Conservation (phyloP, 441 rosid species). For the Gossypium schwendimanii region DNA sequence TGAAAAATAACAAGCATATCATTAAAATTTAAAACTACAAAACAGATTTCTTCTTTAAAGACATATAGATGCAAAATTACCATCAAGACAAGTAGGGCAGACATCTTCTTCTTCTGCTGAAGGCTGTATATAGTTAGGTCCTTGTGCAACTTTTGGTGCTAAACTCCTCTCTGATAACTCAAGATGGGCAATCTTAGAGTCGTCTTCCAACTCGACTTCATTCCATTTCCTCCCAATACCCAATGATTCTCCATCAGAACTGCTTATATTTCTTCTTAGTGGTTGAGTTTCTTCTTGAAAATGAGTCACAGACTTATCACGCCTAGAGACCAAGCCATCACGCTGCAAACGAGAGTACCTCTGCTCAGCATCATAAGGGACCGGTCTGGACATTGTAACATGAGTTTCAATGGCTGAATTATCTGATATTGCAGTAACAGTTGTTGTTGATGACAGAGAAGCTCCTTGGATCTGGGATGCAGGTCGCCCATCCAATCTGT, state of each 20-base stretch:
- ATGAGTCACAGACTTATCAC: conserved; percentile 44
- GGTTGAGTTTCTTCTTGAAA: conserved; percentile 54
- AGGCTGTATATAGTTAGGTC: conserved; percentile 28
- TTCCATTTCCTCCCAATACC: conserved; percentile 44
- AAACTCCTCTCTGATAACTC: conserved; percentile 40
- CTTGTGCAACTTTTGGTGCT: conserved; percentile 26
- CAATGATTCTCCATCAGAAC: conserved; percentile 47
- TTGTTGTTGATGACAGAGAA: conserved; percentile 33
- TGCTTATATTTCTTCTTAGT: conserved; percentile 49
- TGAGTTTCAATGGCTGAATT: conserved; percentile 34
- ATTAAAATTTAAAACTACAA: background rate
- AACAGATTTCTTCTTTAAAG: background rate
- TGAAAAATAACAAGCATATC: background rate
- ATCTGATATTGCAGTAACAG: conserved; percentile 23
- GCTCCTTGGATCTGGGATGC: conserved; percentile 35
- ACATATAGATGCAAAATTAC: conserved; percentile 26
- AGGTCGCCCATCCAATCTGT: conserved; percentile 52
- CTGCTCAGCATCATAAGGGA: conserved; percentile 47
- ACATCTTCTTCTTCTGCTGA: conserved; percentile 74
- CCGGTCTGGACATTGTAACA: conserved; percentile 30
- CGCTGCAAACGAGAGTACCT: conserved; percentile 50
- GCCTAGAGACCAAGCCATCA: conserved; percentile 61
- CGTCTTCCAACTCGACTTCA: conserved; percentile 46
- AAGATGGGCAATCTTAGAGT: conserved; percentile 27
- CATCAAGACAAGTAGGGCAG: conserved; percentile 91